Base-by-base conservation (phyloP, 495 filamentous ascomycete species). In the Penicillium parvum region DNA sequence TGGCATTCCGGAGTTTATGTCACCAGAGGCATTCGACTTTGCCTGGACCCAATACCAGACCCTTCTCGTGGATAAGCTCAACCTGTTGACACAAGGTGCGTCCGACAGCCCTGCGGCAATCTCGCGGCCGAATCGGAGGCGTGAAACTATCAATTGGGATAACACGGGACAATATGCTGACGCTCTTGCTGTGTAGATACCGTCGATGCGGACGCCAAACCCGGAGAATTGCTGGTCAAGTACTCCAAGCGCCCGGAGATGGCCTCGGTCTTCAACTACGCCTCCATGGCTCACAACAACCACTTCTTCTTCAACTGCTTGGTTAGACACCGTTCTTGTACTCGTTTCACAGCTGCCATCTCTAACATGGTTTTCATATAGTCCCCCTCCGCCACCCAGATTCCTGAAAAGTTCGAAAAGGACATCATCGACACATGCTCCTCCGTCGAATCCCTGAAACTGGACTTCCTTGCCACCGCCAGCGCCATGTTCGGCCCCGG, bases 271-370 rank as follows among this genome's bases (percentile, higher is more conserved):
- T 98, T 98, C 79, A 98, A 98, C 75, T 79, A 91, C 57, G 92
- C 92, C 60, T 90, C 84, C 48, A 95, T 95, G 84, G 87, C 89
- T 41, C 83, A 86, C 72, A 96, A 97, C 78, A 96, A 96, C 74
- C 81, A 92, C 65, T 86, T 92, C 68, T 97, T 96, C 82, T 97
- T 97, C 77, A 69, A 74, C 51, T 67, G 74, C 55, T 63, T 86
- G 50, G 77, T 81, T 44, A 52, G 69, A 62, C 1, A 7, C 12
- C 15, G 17, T 30, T 5, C 20, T 35, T 32, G 29, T 3, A 21
- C 8, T 4, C 16, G 5, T 26, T 0, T 29, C 8, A n/a, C 5
- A 7, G 2, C n/a, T 21, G 6, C 10, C 29, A 16, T 35, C 17
- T 9, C 15, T 12, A 17, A 18, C 22, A 27, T 21, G 1, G 15